phyloP scores from a whole-genome alignment of 202 grass and related monocot species.

The Panicum virgatum region DNA sequence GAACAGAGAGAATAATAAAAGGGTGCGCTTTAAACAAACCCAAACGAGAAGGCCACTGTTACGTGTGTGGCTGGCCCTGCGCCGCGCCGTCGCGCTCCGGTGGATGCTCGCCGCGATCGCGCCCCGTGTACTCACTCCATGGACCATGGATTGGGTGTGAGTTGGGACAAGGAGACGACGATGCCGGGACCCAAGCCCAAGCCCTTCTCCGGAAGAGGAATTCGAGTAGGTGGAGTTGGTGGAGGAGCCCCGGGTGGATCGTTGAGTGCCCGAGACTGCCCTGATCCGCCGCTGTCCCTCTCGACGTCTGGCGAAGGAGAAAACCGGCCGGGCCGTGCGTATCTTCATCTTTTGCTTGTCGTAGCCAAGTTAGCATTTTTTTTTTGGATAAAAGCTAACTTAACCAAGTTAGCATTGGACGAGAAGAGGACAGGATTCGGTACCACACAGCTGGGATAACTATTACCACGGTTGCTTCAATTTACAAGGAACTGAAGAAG shows the following conservation, averaged over 20 bases:
- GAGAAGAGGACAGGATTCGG: not conserved
- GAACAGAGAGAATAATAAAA: slow-evolving; percentile 4
- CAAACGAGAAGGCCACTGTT: not conserved
- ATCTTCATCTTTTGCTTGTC: not conserved
- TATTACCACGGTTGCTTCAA: not conserved
- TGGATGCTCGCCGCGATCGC: not conserved
- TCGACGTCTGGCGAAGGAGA: not conserved
- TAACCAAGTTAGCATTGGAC: not conserved
- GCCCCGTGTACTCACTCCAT: not conserved
- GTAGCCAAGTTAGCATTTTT: not conserved
- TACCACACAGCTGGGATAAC: not conserved
- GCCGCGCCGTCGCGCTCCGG: not conserved
- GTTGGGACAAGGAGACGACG: not conserved
- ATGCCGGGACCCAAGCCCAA: not conserved
- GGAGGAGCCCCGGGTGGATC: not conserved
- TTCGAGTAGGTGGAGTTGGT: not conserved
- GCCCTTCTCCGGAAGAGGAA: not conserved
- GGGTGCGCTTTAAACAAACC: not conserved
- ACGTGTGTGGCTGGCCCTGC: not conserved
- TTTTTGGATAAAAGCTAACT: too few relatives aligned
- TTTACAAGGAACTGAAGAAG: not conserved
- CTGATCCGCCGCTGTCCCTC: not conserved
- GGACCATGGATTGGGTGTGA: not conserved
- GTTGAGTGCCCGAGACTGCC: not conserved
- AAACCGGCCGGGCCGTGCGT: not conserved